Conservation (phyloP, 1,284 basidiomycete genomes). For the Ceratobasidium theobromae region DNA sequence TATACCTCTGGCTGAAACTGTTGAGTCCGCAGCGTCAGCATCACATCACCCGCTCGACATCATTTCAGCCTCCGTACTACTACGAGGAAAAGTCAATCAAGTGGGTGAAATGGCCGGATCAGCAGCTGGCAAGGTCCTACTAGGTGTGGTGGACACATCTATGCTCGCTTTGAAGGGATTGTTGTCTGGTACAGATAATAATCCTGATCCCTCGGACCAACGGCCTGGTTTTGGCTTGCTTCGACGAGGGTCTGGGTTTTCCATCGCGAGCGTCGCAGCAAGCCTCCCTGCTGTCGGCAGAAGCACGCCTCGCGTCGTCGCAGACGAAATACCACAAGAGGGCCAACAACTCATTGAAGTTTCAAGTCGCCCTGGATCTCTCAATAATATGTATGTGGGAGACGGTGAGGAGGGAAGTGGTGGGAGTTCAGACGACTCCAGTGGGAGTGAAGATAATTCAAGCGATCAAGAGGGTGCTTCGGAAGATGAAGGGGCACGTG, state of each 20-base stretch:
- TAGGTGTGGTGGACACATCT: conserved; percentile 81
- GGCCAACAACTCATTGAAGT: conserved; percentile 70
- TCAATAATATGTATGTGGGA: conserved; percentile 22
- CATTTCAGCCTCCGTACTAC: conserved; percentile 46
- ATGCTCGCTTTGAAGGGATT: conserved; percentile 78
- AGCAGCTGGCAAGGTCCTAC: conserved; percentile 76
- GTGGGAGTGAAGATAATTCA: conserved; percentile 40
- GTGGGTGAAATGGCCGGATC: conserved; percentile 81
- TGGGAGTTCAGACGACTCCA: conserved; percentile 34
- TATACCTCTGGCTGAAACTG: conserved; percentile 58
- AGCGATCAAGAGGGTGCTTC: conserved; percentile 47
- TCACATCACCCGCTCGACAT: conserved; percentile 30
- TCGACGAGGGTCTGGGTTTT: conserved; percentile 73
- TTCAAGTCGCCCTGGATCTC: conserved; percentile 35
- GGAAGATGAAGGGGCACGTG: conserved; percentile 44
- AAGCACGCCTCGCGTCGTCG: conserved; percentile 46
- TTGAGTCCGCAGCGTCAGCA: conserved; percentile 38
- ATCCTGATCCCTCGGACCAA: conserved; percentile 40
- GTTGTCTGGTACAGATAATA: conserved; percentile 40
- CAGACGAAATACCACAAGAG: conserved; percentile 46
- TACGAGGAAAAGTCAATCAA: conserved; percentile 75
- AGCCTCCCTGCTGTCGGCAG: conserved; percentile 49
- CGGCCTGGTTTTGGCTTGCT: conserved; percentile 62
- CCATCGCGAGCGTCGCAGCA: conserved; percentile 75
- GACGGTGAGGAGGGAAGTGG: conserved; percentile 35